These are phyloP conservation scores for Plasmodium coatneyi DNA, from an alignment of 169 alveolate genomes.

Conservation along the genomic window DNA sequence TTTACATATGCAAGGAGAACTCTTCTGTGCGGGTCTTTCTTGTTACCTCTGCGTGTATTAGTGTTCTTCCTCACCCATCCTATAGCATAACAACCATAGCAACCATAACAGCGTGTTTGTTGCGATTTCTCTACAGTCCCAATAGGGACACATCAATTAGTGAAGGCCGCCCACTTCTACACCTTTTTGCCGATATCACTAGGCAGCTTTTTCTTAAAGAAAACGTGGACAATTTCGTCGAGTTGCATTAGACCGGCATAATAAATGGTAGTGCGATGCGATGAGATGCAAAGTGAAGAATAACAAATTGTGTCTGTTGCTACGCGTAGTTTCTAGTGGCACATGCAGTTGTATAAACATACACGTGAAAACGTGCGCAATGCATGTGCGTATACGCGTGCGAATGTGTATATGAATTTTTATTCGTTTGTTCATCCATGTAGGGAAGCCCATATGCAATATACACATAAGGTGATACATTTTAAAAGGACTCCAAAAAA, in stretches of 20 bases:
- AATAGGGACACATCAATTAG: neutral
- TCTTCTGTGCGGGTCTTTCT: neutral
- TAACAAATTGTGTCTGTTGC: neutral
- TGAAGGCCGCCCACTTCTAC: neutral
- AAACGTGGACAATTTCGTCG: neutral
- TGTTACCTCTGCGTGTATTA: neutral
- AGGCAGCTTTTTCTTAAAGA: neutral
- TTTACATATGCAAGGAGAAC: neutral
- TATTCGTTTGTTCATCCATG: neutral
- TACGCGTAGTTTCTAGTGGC: neutral
- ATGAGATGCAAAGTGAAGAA: neutral
- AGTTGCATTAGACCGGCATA: neutral
- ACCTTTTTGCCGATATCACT: neutral
- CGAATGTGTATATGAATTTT: neutral
- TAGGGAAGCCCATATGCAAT: neutral
- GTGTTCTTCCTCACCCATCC: neutral
- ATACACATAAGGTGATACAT: neutral
- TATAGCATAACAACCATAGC: neutral
- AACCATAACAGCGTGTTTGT: neutral
- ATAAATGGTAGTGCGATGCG: neutral
- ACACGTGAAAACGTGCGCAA: neutral
- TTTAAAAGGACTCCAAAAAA: conserved; percentile 13
- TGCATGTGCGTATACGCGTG: neutral
- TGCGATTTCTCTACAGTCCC: neutral
- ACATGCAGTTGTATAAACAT: neutral